Conservation (phyloP, 164 flowering plant species). For the Nelumbo lutea region DNA sequence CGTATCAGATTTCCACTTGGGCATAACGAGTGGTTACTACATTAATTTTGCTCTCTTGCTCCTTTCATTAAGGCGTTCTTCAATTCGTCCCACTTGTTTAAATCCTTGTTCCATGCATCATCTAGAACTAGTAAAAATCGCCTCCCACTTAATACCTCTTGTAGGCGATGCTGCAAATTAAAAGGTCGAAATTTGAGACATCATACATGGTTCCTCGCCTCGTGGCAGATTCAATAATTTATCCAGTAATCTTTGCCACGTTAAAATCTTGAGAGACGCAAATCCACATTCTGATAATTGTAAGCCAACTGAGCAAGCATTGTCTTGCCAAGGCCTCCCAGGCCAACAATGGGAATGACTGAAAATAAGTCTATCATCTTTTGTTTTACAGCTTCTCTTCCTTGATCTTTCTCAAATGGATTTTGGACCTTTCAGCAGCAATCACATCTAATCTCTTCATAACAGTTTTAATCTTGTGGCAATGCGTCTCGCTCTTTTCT, state of each 20-base stretch:
- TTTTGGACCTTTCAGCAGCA: background rate
- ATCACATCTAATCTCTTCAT: conserved; percentile 1
- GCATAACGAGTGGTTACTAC: background rate
- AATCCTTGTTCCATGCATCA: too few species aligned
- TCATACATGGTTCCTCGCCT: background rate
- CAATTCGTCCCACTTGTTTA: too few species aligned
- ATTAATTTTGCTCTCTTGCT: background rate
- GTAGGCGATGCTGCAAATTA: background rate
- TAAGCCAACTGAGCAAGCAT: conserved; percentile 6
- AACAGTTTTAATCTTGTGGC: background rate
- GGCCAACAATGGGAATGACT: background rate
- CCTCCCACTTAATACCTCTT: background rate
- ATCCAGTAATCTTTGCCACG: conserved; percentile 7
- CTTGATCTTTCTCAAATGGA: conserved; percentile 5
- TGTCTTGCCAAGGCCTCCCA: conserved; percentile 12
- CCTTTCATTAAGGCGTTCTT: too few species aligned
- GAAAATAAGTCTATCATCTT: background rate
- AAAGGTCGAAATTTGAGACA: background rate
- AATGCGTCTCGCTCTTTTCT: too few species aligned
- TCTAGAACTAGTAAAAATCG: too few species aligned
- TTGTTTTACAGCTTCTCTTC: conserved; percentile 8
- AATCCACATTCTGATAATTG: conserved; percentile 1
- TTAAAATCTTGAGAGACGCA: conserved; percentile 8
- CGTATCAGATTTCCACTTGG: too few species aligned
- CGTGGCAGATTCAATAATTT: background rate